phyloP scores from a whole-genome alignment of 495 filamentous ascomycete genomes.

The Podospora didyma region DNA sequence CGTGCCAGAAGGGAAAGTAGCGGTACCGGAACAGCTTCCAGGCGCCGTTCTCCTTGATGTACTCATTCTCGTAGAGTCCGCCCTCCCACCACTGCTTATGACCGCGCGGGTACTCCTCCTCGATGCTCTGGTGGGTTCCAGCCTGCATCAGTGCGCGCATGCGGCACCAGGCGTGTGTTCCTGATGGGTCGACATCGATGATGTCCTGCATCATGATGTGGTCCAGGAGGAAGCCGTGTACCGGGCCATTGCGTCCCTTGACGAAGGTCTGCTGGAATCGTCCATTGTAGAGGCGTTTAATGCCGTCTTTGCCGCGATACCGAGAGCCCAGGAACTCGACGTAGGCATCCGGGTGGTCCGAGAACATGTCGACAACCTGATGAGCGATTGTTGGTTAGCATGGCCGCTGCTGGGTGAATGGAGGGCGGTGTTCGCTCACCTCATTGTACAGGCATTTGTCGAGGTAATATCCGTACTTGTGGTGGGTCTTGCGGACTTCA shows the following conservation, averaged over 20 bases:
- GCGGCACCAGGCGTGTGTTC: slow-evolving; percentile 47
- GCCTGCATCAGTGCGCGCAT: slow-evolving; percentile 55
- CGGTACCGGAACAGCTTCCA: slow-evolving; percentile 54
- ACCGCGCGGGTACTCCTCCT: slow-evolving; percentile 44
- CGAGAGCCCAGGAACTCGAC: slow-evolving; percentile 54
- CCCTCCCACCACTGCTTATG: slow-evolving; percentile 55
- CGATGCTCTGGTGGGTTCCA: slow-evolving; percentile 46
- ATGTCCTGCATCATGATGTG: slow-evolving; percentile 56
- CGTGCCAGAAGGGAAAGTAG: slow-evolving; percentile 57
- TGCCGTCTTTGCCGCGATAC: slow-evolving; percentile 49
- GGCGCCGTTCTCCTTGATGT: slow-evolving; percentile 52
- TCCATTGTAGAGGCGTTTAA: slow-evolving; percentile 49
- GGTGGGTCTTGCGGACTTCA: slow-evolving; percentile 51
- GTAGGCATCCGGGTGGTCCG: slow-evolving; percentile 50
- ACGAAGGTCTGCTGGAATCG: slow-evolving; percentile 48
- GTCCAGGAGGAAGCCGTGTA: slow-evolving; percentile 52
- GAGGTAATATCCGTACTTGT: slow-evolving; percentile 57
- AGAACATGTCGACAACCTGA: slow-evolving; percentile 48
- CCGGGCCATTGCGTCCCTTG: slow-evolving; percentile 50
- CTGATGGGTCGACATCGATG: slow-evolving; percentile 41
- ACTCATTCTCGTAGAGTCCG: slow-evolving; percentile 57
- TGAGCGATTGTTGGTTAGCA: background rate
- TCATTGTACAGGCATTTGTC: slow-evolving; percentile 57
- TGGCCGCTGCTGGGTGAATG: background rate
- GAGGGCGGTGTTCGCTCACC: slow-evolving; percentile 18